Percentiles rank a stretch among this genome's conserved stretches.
phyloP scores from a whole-genome alignment of 2,329 filamentous ascomycete species.

The Ascochyta koolunga region DNA sequence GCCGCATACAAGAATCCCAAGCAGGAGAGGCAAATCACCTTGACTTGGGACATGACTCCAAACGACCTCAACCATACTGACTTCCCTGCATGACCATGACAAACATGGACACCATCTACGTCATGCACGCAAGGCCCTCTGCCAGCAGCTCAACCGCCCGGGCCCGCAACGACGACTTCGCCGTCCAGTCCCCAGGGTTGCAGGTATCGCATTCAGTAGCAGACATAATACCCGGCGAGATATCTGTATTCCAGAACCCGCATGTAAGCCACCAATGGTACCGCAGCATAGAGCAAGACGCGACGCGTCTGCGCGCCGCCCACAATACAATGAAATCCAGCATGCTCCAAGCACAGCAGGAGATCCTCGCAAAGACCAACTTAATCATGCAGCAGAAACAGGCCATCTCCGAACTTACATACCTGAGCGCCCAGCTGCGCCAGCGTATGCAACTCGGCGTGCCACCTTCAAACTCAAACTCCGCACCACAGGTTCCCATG shows the following conservation, averaged over 20 bases:
- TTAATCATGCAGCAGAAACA: background rate
- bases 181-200: background rate
- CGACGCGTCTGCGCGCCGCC: background rate
- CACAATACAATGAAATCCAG: background rate
- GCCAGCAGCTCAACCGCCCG: background rate
- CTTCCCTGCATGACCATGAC: slow-evolving; percentile 1
- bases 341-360: background rate
- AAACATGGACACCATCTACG: slow-evolving; percentile 20
- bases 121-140: slow-evolving; percentile 9
- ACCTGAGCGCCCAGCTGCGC: background rate
- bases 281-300: background rate
- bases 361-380: background rate
- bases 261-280: slow-evolving; percentile 1
- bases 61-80: slow-evolving; percentile 11
- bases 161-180: background rate
- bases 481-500: background rate
- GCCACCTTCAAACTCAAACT: background rate
- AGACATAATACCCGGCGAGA: slow-evolving; percentile 4
- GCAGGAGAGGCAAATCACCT: slow-evolving; percentile 2
- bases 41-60: slow-evolving; percentile 22
- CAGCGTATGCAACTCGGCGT: background rate
- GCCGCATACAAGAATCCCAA: background rate
- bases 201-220: background rate
- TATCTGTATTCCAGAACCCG: background rate
- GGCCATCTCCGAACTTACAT: background rate